Evolutionary conservation across 106 monocot genomes (phyloP).

Genomic region (Amphibolis antarctica): DNA sequence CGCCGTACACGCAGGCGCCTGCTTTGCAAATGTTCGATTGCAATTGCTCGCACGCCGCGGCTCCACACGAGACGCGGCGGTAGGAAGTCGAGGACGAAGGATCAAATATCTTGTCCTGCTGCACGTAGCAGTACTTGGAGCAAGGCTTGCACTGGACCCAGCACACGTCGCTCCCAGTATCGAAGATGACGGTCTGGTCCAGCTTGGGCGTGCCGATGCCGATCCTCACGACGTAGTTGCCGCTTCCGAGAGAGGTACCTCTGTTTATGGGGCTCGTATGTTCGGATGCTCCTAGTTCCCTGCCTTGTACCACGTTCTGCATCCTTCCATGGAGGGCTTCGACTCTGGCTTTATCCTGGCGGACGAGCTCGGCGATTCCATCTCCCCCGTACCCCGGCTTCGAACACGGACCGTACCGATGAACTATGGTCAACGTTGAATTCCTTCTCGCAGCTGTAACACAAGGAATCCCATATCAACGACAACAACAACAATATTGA

Average conservation of each 20-base stretch:
- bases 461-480: no score
- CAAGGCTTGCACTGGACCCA: slow-evolving; percentile 21
- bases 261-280: no score
- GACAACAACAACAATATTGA: no score
- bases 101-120: slow-evolving; percentile 9
- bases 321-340: no score
- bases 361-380: no score
- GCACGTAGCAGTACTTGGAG: not conserved
- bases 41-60: not conserved
- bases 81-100: slow-evolving; percentile 10
- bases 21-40: not conserved
- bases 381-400: no score
- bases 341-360: no score
- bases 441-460: no score
- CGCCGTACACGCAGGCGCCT: slow-evolving; percentile 3
- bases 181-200: slow-evolving; percentile 10
- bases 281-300: no score
- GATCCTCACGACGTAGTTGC: slow-evolving; percentile 15
- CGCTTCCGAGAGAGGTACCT: not conserved
- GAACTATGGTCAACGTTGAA: no score
- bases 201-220: slow-evolving; percentile 11
- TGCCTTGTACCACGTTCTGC: no score
- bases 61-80: slow-evolving; percentile 3
- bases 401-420: no score
- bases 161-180: slow-evolving; percentile 14